phyloP scores from a whole-genome alignment of 352 stramenopile species.

The Globisporangium cylindrosporum region DNA sequence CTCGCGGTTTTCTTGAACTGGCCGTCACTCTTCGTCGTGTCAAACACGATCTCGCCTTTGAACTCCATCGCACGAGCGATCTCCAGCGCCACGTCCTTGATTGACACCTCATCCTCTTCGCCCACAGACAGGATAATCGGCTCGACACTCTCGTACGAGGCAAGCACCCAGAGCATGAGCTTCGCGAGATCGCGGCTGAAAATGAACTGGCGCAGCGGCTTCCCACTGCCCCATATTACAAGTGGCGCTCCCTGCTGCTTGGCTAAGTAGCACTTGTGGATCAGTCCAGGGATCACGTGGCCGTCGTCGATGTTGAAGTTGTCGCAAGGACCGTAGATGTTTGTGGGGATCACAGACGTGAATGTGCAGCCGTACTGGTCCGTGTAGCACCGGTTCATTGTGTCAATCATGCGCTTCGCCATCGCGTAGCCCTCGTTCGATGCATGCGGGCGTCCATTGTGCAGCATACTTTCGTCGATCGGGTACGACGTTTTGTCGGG shows the following conservation, averaged over 20 bases:
- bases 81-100: conserved; percentile 89
- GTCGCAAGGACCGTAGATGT: conserved; percentile 98
- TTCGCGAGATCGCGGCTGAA: conserved; percentile 94
- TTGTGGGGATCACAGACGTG: conserved; percentile 98
- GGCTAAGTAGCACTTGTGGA: conserved; percentile 98
- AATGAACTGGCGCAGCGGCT: conserved; percentile 97
- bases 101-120: conserved; percentile 93
- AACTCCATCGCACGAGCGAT: conserved; percentile 85
- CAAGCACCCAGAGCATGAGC: conserved; percentile 88
- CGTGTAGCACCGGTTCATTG: conserved; percentile 96
- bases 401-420: conserved; percentile 98
- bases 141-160: conserved; percentile 83
- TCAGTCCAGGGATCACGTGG: conserved; percentile 97
- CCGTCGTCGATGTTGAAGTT: conserved; percentile 98
- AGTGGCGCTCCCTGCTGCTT: conserved; percentile 90
- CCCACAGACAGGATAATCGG: conserved; percentile 96
- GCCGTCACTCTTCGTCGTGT: conserved; percentile 95
- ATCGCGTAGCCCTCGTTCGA: conserved; percentile 95
- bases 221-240: conserved; percentile 94
- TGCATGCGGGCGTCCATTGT: conserved; percentile 75
- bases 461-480: conserved; percentile 98
- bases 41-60: conserved; percentile 82
- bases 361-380: conserved; percentile 97
- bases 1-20: conserved; percentile 99
- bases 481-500: conserved; percentile 98